Evolutionary conservation across 2,329 filamentous ascomycete genomes (phyloP).

Genomic region (Zymoseptoria ardabiliae): DNA sequence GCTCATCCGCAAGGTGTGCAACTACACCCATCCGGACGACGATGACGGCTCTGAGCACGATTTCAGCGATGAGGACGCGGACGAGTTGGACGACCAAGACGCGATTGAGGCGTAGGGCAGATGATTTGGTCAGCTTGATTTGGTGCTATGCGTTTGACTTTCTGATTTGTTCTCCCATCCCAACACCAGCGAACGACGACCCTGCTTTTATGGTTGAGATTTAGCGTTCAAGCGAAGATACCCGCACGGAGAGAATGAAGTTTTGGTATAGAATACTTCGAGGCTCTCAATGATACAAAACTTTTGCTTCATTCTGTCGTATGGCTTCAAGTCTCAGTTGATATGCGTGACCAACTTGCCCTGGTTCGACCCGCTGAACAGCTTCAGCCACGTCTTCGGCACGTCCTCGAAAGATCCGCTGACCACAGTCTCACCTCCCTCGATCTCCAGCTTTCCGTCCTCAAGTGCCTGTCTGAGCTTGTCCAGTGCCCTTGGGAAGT

Average conservation of each 20-base stretch:
- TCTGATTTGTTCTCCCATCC: no score
- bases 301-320: neutral
- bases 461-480: slow-evolving; percentile 28
- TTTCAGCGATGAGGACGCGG: neutral
- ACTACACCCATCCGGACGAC: neutral
- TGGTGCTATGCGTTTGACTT: no score
- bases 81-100: neutral
- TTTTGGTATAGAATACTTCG: neutral
- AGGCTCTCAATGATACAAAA: neutral
- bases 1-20: neutral
- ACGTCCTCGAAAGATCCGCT: slow-evolving; percentile 43
- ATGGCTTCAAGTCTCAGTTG: neutral
- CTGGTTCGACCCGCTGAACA: slow-evolving; percentile 42
- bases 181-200: no score
- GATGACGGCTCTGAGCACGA: neutral
- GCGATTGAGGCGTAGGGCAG: neutral
- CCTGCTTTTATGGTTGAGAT: no score
- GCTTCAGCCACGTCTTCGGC: slow-evolving; percentile 42
- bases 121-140: no score
- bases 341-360: slow-evolving; percentile 42
- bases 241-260: neutral
- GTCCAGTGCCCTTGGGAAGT: slow-evolving; percentile 17
- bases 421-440: slow-evolving; percentile 42
- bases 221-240: neutral
- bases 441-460: slow-evolving; percentile 42